Base-by-base conservation (phyloP, 108 stramenopile genomes). In the Skeletonema potamos region DNA sequence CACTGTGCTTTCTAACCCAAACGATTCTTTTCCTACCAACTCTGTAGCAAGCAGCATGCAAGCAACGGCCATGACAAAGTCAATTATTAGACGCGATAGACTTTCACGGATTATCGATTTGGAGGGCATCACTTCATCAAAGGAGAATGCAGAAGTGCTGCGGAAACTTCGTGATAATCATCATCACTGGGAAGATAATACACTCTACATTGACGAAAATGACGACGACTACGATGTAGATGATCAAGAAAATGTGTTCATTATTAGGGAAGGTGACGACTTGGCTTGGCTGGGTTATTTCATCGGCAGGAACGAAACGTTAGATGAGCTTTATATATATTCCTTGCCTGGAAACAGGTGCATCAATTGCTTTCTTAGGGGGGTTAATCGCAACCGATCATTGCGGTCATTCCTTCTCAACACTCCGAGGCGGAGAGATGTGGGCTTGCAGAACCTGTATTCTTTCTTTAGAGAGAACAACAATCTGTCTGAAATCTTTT, bases 281-380 rank as follows among this genome's bases (percentile, higher is more conserved):
- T 34, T 58, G 58, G 28, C 27, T 6, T 58, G 27, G 27, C 17
- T 58, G n/a, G 58, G 58, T 29, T 58, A 58, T 29, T 58, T 58
- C 27, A 32, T 58, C 29, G 58, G 58, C 15, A 22, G 34, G 4
- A 58, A 27, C 29, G 2, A 15, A 29, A 6, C n/a, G 2, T 17
- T 58, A 15, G 4, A n/a, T 20, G 33, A 30, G 1, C 34, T 58
- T 15, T 3, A 1, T 20, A 46, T 46, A 18, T 18, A 20, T 6
- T 58, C 4, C 58, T 32, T 58, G 58, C 33, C 34, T 5, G n/a
- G 58, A 17, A 4, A 6, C 1, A 34, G 7, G 6, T 18, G n/a
- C 18, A 46, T 46, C 18, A 1, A 6, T 46, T 46, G 44, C n/a
- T n/a, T n/a, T n/a, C n/a, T n/a, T n/a, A n/a, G 18, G 3, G 44